Base-by-base conservation (phyloP, 2,329 filamentous ascomycete genomes). In the Amauroascus verrucosus region DNA sequence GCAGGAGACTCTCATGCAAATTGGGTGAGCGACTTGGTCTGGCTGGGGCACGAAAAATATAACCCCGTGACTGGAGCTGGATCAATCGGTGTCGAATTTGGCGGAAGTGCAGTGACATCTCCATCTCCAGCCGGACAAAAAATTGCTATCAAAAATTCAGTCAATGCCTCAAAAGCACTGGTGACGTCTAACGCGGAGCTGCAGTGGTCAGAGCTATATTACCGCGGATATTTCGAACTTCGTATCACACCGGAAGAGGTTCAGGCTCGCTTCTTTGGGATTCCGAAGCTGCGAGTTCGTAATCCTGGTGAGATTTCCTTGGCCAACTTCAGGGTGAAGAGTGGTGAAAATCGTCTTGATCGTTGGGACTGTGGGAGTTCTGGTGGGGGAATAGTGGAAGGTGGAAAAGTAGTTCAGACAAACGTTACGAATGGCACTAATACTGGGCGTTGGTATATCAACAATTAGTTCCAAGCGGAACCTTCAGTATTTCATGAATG, bases 121-220 rank as follows among this genome's bases (percentile, higher is more conserved):
- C 75, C 76, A 1, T 78, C 75, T 30, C 77, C 81, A 0, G 73
- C 72, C n/a, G 83, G 82, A 11, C 75, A 77, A 48, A 80, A 79
- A 63, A 80, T 81, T 53, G 75, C 75, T 2, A 72, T 82, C 45
- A 68, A 68, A 0, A 64, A 66, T 0, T 79, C 79, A 1, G 75
- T 81, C 57, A 70, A 71, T 48, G 65, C 67, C 54, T 73, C 74
- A 1, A 59, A 72, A 60, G 65, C 63, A 58, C 68, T 77, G 32
- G 70, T 74, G 58, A 63, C 62, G 41, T 67, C 73, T 22, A 88
- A 86, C 65, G 68, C 72, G 0, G 82, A 84, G 64, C 70, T 88
- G 46, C 81, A 85, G 62, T 88, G 84, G 85, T 80, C 83, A 60
- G 84, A 88, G 54, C 66, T 82, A 6, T 88, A 85, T 65, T 88